Base-by-base conservation (phyloP, 768 basidiomycete genomes). In the Baorangia bicolor region DNA sequence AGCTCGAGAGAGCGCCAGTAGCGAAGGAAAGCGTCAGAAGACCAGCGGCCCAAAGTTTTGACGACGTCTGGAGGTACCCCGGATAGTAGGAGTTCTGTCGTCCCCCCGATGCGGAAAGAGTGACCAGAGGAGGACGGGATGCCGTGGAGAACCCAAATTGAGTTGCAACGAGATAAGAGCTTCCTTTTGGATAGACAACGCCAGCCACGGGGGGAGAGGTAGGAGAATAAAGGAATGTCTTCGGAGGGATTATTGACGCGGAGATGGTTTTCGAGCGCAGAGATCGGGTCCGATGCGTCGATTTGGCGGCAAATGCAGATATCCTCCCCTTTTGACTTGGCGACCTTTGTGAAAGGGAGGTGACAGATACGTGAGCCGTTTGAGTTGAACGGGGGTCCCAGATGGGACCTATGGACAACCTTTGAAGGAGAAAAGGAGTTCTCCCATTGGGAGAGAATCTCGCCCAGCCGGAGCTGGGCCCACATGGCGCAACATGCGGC, bases 261-360 rank as follows among this genome's bases (percentile, higher is more conserved):
- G 10, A 56, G 43, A 23, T 75, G 72, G 2, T 25, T 5, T 0
- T 35, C 8, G 0, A 72, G 20, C 0, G 67, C 55, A 0, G 45
- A 10, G 1, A 71, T 60, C 0, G 55, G 50, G 13, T 77, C 73
- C 0, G 66, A 45, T 0, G 41, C 11, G 2, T 64, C 67, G 0
- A 27, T 1, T 44, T 78, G 75, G 2, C 28, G 14, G 2, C 74
- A 68, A 55, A 73, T 73, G 45, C 57, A 67, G 2, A 76, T 53
- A 14, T 74, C 71, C 39, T 78, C 71, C 0, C 74, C 74, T 2
- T 49, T 37, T 0, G 33, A 43, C 2, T 55, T 55, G 0, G 65
- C 14, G 0, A 54, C 46, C 21, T 69, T 69, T 0, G 58, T 66
- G 27, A 44, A 48, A 0, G 66, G 68, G 0, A 69, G 42, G 40